Evolutionary conservation across 352 stramenopile genomes (phyloP), one percentile per base, ranked within the genome.

Genomic region (Phytophthora brassicae): DNA sequence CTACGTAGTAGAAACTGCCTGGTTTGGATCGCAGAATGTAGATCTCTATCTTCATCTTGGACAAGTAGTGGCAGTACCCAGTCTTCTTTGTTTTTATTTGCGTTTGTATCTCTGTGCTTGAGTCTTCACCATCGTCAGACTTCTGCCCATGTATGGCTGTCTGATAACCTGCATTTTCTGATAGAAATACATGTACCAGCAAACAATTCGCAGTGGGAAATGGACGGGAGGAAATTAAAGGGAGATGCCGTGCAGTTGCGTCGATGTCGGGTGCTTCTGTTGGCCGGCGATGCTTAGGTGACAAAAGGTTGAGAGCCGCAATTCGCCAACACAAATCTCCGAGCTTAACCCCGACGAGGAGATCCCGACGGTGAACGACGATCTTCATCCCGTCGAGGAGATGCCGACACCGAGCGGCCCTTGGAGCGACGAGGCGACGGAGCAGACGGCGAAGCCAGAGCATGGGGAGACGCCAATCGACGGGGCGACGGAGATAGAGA

Each of bases 291-390:
- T 65, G 36, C 31, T 56, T 62, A 49, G 49, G 39, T 62, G 41
- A 59, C 41, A 53, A 42, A 44, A 36, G 17, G 20, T 52, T 52
- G 19, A 42, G 36, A 45, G 48, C 38, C 47, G 33, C 45, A 38
- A 50, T 19, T 49, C 33, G 45, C 47, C 42, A 28, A 6, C 36
- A 70, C 42, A 23, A 43, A 33, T 41, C 35, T 65, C 36, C 22
- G 29, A 42, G 31, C 56, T 47, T 80, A 82, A 54, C 88, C 75
- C 28, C 68, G 70, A 41, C 65, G 73, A 7, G 81, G 79, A 9
- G 77, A 88, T 23, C 74, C 75, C 22, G 75, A 88, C 8, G 82
- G 81, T 56, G 79, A 91, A n/a, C 74, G 78, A 36, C 70, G 64
- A 44, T 58, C 63, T 36, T 84, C 70, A 64, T 77, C 66, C 61